These are phyloP conservation scores for Xylariomycetidae sp. DNA, from an alignment of 2,329 filamentous ascomycete species.

Conservation along the genomic window DNA sequence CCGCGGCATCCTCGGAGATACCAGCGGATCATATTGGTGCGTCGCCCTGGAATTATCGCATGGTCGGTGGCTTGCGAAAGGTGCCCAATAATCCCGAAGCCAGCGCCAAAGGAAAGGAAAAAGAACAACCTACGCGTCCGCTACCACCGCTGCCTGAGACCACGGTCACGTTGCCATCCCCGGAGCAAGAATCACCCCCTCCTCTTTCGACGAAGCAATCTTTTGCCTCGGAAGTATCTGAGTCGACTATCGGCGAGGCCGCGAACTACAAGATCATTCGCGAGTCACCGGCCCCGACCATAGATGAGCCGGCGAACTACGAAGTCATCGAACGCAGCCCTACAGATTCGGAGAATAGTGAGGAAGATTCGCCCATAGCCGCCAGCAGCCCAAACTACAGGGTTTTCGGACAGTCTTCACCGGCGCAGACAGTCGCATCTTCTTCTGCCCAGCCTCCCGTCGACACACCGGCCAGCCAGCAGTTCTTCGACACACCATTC, in stretches of 20 bases:
- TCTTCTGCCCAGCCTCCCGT: slow-evolving; percentile 26
- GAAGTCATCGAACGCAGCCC: slow-evolving; percentile 46
- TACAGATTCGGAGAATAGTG: no score
- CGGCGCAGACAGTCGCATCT: slow-evolving; percentile 33
- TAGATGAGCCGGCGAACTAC: slow-evolving; percentile 46
- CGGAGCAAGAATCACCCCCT: slow-evolving; percentile 11
- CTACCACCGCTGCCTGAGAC: slow-evolving; percentile 27
- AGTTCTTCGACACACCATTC: slow-evolving; percentile 21
- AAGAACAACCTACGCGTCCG: slow-evolving; percentile 26
- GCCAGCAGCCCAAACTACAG: slow-evolving; percentile 44
- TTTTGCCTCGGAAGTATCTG: slow-evolving; percentile 32
- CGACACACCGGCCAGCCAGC: slow-evolving; percentile 19
- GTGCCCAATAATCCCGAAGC: slow-evolving; percentile 39
- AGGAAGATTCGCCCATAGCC: no score
- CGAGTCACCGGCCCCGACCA: no score
- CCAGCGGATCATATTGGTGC: slow-evolving; percentile 27
- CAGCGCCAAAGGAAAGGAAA: slow-evolving; percentile 31
- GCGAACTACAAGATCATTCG: slow-evolving; percentile 51
- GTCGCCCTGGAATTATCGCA: slow-evolving; percentile 47
- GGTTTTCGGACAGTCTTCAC: slow-evolving; percentile 43
- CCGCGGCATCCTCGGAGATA: slow-evolving; percentile 26
- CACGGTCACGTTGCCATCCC: slow-evolving; percentile 11
- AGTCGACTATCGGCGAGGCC: slow-evolving; percentile 38
- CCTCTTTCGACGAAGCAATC: slow-evolving; percentile 29
- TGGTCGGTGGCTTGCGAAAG: slow-evolving; percentile 50